Evolutionary conservation across 139 green algal species (phyloP), one percentile per base, ranked within the genome.

Genomic region (Spirogloea muscicola): DNA sequence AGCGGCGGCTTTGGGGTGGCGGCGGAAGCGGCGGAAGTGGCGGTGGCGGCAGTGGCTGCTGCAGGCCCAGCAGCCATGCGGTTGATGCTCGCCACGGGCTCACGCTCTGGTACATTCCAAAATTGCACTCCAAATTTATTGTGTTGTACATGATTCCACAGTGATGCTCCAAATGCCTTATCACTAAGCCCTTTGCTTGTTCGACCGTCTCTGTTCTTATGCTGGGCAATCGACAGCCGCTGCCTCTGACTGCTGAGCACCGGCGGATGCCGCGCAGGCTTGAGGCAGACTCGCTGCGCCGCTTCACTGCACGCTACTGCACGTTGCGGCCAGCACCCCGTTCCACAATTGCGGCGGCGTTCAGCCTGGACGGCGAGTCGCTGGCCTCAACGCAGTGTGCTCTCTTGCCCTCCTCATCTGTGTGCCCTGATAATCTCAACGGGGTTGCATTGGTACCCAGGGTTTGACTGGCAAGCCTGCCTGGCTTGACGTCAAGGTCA

Each of bases 371-470:
- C 68, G 91, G 91, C 13, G 66, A 44, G 3, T 60, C 88, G 39
- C 70, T 96, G n/a, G 91, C 91, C 1, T 92, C 87, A 3, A 94
- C 91, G 31, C 91, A 96, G 90, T 94, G n/a, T n/a, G n/a, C n/a
- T n/a, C n/a, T n/a, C n/a, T n/a, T n/a, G n/a, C n/a, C n/a, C n/a
- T n/a, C n/a, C n/a, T n/a, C n/a, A n/a, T n/a, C n/a, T n/a, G n/a
- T n/a, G n/a, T n/a, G n/a, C n/a, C n/a, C n/a, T n/a, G n/a, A n/a
- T n/a, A n/a, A n/a, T n/a, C n/a, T n/a, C n/a, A n/a, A n/a, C n/a
- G n/a, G n/a, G n/a, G n/a, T n/a, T n/a, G n/a, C n/a, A n/a, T n/a
- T n/a, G n/a, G n/a, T n/a, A n/a, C n/a, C n/a, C n/a, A n/a, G n/a
- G n/a, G n/a, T n/a, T n/a, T n/a, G n/a, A n/a, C n/a, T n/a, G n/a